Percentiles rank a stretch among this genome's conserved stretches.
Conservation (phyloP, 345 rosid genomes). For the Aegle marmelos region DNA sequence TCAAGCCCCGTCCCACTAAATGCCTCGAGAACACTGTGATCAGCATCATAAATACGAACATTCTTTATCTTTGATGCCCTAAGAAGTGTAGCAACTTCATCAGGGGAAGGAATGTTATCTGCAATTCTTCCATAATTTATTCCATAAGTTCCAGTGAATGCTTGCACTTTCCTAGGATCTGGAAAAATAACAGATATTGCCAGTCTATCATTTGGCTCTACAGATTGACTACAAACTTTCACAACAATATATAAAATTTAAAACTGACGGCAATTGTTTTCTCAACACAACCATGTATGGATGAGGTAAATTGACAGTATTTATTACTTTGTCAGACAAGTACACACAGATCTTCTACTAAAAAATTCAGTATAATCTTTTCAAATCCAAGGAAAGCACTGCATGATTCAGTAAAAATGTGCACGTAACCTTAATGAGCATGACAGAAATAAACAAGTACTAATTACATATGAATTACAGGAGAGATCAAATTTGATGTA, state of each 20-base stretch:
- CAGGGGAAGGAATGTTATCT: slow-evolving; percentile 90
- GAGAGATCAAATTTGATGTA: neutral
- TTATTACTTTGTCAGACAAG: neutral
- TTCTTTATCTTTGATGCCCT: slow-evolving; percentile 79
- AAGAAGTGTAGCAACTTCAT: slow-evolving; percentile 73
- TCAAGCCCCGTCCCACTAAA: slow-evolving; percentile 87
- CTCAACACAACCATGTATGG: neutral
- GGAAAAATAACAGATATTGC: slow-evolving; percentile 12
- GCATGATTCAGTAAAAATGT: neutral
- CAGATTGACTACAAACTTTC: neutral
- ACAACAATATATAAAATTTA: neutral
- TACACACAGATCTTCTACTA: neutral
- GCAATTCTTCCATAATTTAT: slow-evolving; percentile 95
- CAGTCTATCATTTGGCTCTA: slow-evolving; percentile 12
- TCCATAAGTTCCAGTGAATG: slow-evolving; percentile 88
- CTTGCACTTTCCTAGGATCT: slow-evolving; percentile 45
- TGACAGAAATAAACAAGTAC: neutral
- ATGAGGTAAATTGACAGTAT: neutral
- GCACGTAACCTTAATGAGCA: neutral
- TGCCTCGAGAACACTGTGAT: slow-evolving; percentile 83
- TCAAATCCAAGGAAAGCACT: neutral
- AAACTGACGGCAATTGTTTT: neutral
- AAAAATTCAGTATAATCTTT: neutral
- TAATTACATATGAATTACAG: neutral
- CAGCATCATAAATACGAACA: slow-evolving; percentile 83